A percentile compares a stretch with the other conserved stretches of the same genome.
These are phyloP conservation scores for Rosa rugosa DNA, from an alignment of 306 rosid species.

Conservation along the genomic window DNA sequence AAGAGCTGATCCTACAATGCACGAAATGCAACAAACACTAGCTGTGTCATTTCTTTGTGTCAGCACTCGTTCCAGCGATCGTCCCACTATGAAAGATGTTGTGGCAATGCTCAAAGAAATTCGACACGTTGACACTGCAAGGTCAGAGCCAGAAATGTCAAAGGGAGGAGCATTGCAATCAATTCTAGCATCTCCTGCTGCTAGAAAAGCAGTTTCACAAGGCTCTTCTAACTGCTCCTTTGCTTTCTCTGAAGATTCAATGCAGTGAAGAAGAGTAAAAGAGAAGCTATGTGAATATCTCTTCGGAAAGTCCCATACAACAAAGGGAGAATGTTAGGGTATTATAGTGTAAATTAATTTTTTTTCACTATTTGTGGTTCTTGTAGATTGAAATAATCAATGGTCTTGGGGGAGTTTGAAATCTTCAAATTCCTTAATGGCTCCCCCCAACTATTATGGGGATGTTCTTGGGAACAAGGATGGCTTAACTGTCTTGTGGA, in stretches of 20 bases:
- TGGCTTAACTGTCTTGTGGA: constrained; percentile 33
- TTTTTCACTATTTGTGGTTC: constrained; percentile 13
- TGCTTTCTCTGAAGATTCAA: constrained; percentile 74
- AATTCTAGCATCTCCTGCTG: constrained; percentile 47
- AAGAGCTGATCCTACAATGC: constrained; percentile 56
- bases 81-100: constrained; percentile 81
- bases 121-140: constrained; percentile 40
- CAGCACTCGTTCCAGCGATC: constrained; percentile 46
- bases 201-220: constrained; percentile 48
- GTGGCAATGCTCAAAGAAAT: constrained; percentile 81
- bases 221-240: constrained; percentile 74
- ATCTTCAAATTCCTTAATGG: constrained; percentile 15
- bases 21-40: constrained; percentile 74
- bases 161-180: constrained; percentile 41
- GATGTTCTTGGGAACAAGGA: constrained; percentile 28
- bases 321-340: constrained; percentile 27
- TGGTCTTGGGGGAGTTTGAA: neutral
- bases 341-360: constrained; percentile 24
- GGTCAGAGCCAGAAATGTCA: constrained; percentile 35
- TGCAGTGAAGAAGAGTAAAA: constrained; percentile 14
- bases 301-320: constrained; percentile 25
- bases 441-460: constrained; percentile 15
- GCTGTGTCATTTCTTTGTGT: constrained; percentile 71
- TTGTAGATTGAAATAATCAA: constrained; percentile 31
- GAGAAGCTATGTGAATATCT: constrained; percentile 29